These are phyloP conservation scores for Neolecta irregularis DNA, from an alignment of 1,139 yeast genomes.

Conservation along the genomic window DNA sequence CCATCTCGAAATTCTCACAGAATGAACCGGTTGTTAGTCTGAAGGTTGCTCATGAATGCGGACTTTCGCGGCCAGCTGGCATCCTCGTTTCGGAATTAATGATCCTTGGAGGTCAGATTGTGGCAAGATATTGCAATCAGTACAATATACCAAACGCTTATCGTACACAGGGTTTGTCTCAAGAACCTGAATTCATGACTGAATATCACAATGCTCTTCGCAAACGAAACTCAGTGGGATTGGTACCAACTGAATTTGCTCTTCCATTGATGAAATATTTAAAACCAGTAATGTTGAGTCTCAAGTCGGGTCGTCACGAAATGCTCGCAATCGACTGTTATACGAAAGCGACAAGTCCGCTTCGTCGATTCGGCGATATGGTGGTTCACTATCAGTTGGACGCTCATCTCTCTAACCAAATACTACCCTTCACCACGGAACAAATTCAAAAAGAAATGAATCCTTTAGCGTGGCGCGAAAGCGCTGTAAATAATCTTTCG, in stretches of 20 bases:
- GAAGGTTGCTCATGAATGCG: not conserved
- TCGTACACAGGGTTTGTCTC: conserved; percentile 33
- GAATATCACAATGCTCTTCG: conserved; percentile 18
- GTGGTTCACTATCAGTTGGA: conserved; percentile 63
- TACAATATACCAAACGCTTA: conserved; percentile 44
- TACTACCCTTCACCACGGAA: too few relatives aligned
- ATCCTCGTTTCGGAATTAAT: conserved; percentile 10
- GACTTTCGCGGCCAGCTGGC: conserved; percentile 4
- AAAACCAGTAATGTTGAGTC: conserved; percentile 28
- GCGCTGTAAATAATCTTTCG: too few relatives aligned
- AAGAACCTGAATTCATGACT: conserved; percentile 12
- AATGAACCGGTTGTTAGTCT: conserved; percentile 3
- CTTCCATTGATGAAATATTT: conserved; percentile 30
- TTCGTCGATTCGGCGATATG: conserved; percentile 73
- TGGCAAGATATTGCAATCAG: conserved; percentile 37
- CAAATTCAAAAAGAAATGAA: too few relatives aligned
- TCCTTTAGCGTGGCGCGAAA: too few relatives aligned
- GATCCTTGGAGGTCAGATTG: conserved; percentile 40
- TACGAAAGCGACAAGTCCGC: conserved; percentile 75
- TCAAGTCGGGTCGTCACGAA: conserved; percentile 34
- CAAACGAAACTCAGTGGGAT: conserved; percentile 22
- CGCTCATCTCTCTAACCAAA: too few relatives aligned
- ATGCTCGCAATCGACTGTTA: conserved; percentile 47
- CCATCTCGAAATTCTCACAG: conserved; percentile 9
- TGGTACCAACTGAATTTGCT: conserved; percentile 24